A percentile compares a stretch with the other conserved stretches of the same genome.
These are phyloP conservation scores for Micromonas pusilla DNA, from an alignment of 139 green algal species.

Conservation along the genomic window DNA sequence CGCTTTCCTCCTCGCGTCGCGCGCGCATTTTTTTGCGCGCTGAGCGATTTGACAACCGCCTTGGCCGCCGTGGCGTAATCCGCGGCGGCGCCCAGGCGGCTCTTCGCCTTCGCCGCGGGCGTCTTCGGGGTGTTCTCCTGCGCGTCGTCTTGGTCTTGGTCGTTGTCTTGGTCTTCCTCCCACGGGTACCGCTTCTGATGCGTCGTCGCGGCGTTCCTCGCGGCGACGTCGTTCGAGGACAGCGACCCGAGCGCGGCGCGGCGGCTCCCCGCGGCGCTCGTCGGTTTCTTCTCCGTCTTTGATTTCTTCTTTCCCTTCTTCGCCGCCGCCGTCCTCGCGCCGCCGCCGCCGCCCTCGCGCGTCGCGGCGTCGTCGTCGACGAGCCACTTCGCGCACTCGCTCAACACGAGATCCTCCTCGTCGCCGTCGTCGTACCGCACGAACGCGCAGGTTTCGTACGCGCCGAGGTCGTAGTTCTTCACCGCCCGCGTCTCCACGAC, in stretches of 20 bases:
- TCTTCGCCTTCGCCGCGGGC: neutral
- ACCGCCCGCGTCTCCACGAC: neutral
- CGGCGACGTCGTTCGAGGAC: too few relatives aligned
- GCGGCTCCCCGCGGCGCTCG: neutral
- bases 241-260: too few relatives aligned
- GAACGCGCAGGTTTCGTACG: neutral
- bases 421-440: neutral
- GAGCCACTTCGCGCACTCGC: neutral
- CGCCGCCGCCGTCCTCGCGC: neutral
- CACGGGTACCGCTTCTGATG: too few relatives aligned
- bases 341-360: too few relatives aligned
- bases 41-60: too few relatives aligned
- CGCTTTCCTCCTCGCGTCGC: too few relatives aligned
- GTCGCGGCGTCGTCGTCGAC: neutral
- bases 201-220: too few relatives aligned
- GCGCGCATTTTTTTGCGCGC: too few relatives aligned
- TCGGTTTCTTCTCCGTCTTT: too few relatives aligned
- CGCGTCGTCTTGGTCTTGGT: neutral
- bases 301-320: neutral
- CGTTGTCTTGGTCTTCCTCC: neutral
- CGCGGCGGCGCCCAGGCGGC: neutral
- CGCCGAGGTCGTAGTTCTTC: neutral
- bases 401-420: neutral
- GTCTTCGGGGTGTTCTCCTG: too few relatives aligned
- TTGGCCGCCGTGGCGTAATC: too few relatives aligned